Evolutionary conservation across 306 rosid genomes (phyloP), one percentile per base, ranked within the genome.

Genomic region (Lathyrus tuberosus): DNA sequence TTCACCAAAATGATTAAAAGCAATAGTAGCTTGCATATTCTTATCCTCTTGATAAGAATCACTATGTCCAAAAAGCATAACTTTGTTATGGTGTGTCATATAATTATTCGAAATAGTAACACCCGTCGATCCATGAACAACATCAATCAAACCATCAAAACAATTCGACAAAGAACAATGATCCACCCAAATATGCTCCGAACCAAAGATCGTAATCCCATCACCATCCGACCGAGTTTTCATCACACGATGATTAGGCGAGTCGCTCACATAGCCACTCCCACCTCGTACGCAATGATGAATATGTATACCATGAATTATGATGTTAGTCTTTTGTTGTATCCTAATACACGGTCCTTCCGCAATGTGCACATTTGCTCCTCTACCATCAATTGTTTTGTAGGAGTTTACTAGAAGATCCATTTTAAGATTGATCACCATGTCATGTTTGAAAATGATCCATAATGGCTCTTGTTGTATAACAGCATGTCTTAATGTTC

Each of bases 1-100:
- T 77, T 89, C 96, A 10, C 97, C 97, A 76, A 89, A 89, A 85
- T 87, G 96, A 80, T 92, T 92, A 65, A 92, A 92, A 28, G 97
- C 95, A n/a, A 89, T 76, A 30, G 82, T 81, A 28, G 74, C 82
- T 62, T 79, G 82, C 82, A 79, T 79, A 1, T 52, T 42, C 84
- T 89, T 92, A 47, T 89, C 97, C 28, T 26, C 76, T 3, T 81
- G 59, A 62, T 75, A 85, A 11, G 80, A 80, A 66, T 91, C 97
- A 75, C 97, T 91, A 10, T 91, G 97, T 0, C 95, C 97, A 69
- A 92, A 84, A 9, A 92, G 94, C 94, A 89, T 92, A 12, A 89
- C 96, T 54, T 92, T 92, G 81, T 87, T 73, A 69, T 89, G 97
- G 8, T 84, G 94, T 2, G 96, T 84, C 89, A 92, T 82, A 69